Evolutionary conservation across 2,329 filamentous ascomycete genomes (phyloP).

Genomic region (Cladorrhinum sp.): DNA sequence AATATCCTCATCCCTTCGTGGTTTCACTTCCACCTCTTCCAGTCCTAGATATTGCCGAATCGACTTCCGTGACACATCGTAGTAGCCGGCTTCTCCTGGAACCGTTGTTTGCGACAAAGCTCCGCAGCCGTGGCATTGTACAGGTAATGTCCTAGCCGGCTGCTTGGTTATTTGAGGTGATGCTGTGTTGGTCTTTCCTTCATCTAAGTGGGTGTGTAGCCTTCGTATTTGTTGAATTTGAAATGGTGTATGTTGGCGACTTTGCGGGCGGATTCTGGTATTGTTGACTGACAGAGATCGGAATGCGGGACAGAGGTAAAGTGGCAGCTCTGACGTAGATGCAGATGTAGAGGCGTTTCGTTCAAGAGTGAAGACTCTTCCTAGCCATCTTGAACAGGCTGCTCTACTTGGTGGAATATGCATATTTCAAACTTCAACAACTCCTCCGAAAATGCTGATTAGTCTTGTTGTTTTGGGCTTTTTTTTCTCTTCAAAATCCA

Average conservation of each 20-base stretch:
- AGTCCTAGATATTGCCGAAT: constrained; percentile 47
- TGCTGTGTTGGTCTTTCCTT: background rate
- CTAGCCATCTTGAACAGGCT: constrained; percentile 25
- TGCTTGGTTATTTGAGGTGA: background rate
- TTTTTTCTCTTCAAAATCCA: background rate
- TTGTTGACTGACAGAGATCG: constrained; percentile 12
- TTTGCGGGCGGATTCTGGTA: background rate
- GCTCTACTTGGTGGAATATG: constrained; percentile 22
- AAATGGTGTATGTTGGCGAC: constrained; percentile 5
- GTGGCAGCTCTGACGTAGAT: constrained; percentile 22
- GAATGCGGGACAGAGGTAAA: constrained; percentile 30
- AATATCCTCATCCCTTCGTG: constrained; percentile 43
- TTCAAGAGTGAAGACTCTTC: constrained; percentile 26
- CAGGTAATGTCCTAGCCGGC: constrained; percentile 41
- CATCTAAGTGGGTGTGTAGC: constrained; percentile 14
- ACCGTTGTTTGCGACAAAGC: constrained; percentile 58
- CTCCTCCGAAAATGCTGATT: background rate
- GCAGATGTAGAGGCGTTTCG: constrained; percentile 15
- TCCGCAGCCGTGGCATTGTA: constrained; percentile 62
- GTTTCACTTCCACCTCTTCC: constrained; percentile 31
- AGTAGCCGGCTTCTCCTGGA: constrained; percentile 56
- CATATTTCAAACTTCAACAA: constrained; percentile 3
- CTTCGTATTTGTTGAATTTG: constrained; percentile 13
- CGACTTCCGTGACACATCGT: constrained; percentile 48
- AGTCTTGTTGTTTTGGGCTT: background rate